Base-by-base conservation (phyloP, 225 moss, liverwort and hornwort genomes). In the Climacium dendroides region DNA sequence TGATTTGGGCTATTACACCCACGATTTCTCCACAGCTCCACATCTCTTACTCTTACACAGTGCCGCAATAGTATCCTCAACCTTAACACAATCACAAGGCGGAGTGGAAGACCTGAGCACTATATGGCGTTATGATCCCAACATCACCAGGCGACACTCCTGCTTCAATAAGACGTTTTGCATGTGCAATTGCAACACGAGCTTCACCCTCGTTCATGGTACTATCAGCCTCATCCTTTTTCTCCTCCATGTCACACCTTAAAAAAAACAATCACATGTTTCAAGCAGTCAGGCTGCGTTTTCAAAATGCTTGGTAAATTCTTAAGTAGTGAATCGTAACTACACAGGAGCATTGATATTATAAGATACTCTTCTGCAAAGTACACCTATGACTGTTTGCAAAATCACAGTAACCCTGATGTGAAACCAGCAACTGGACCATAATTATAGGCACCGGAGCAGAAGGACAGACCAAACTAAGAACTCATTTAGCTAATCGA, bases 161-260 rank as follows among this genome's bases (percentile, higher is more conserved):
- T 78, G 92, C 92, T 80, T 97, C 95, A 85, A 98, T 89, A 57
- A 98, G 96, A 83, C 90, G 92, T 50, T 89, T 94, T 57, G 93
- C 95, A 92, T 98, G 98, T 82, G 92, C 95, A 66, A 98, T 90
- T 55, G 96, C 97, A 63, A 98, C 97, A 85, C 92, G 95, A 80
- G 97, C 97, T 93, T 97, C 98, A 86, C 97, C 98, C 88, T 98
- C 98, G 80, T 98, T 98, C 92, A 96, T 93, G 71, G 94, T 88
- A 89, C 98, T 98, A 75, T 98, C 98, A 48, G 96, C 98, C 84
- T 98, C 98, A 87, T 98, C 98, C 83, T 98, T 97, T 71, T 90
- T 95, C 89, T 98, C 98, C 77, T 98, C 98, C 96, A 98, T 95
- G 88, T 97, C 97, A 87, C 98, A 98, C 90, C 96, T 96, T 7